Percentiles rank a stretch among this genome's conserved stretches.
Evolutionary conservation across 495 filamentous ascomycete species (phyloP).

Genomic region (Aspergillus indologenus): DNA sequence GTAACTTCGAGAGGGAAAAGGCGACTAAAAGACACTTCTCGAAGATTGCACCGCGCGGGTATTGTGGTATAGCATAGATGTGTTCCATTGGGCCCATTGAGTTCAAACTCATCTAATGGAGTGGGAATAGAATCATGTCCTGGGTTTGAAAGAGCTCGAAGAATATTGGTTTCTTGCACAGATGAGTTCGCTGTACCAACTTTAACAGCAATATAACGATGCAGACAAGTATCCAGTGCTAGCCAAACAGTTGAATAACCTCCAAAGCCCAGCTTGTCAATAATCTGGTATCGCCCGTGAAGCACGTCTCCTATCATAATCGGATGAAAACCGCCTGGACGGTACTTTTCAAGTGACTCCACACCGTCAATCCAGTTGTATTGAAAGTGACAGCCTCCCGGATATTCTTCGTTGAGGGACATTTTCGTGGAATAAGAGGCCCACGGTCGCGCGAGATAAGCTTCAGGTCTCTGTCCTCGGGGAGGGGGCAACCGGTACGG

Average conservation of each 20-base stretch:
- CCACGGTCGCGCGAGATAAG: too few species aligned
- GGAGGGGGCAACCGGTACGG: too few species aligned
- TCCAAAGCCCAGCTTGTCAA: constrained; percentile 54
- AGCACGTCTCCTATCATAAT: constrained; percentile 40
- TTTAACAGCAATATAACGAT: constrained; percentile 35
- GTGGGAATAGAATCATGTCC: constrained; percentile 16
- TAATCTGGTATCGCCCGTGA: constrained; percentile 41
- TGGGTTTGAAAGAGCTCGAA: constrained; percentile 26
- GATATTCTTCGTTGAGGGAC: too few species aligned
- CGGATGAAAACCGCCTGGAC: constrained; percentile 44
- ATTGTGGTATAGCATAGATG: constrained; percentile 28
- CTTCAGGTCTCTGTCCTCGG: too few species aligned
- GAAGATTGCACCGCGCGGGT: constrained; percentile 26
- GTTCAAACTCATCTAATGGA: constrained; percentile 27
- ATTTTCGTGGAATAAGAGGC: too few species aligned
- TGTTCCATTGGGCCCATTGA: constrained; percentile 31
- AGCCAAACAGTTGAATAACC: constrained; percentile 56
- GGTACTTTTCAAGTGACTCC: constrained; percentile 34
- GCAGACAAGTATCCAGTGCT: constrained; percentile 37
- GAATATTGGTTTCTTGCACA: constrained; percentile 21
- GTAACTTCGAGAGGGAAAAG: constrained; percentile 29
- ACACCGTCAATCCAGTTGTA: constrained; percentile 36
- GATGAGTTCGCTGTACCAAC: constrained; percentile 24
- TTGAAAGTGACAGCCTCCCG: constrained; percentile 7
- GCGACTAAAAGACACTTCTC: constrained; percentile 24